Evolutionary conservation across 1,139 yeast species (phyloP).

Genomic region (Pichia sp.): DNA sequence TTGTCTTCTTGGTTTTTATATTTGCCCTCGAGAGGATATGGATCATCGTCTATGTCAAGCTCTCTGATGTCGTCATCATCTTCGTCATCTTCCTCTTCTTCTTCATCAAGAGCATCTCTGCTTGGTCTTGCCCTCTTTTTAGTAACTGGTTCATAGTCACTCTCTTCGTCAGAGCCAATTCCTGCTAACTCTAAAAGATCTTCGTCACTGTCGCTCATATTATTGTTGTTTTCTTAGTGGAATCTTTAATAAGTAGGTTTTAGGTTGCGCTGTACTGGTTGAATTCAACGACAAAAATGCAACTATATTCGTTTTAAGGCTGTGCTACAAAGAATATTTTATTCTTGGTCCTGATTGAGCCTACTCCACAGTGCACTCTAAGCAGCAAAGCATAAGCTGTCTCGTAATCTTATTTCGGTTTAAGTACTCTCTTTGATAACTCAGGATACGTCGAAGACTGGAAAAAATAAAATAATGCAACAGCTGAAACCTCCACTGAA

Average conservation of each 20-base stretch:
- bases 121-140: constrained; percentile 18
- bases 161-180: constrained; percentile 38
- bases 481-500: background rate
- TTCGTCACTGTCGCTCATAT: constrained; percentile 58
- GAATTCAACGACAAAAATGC: no score
- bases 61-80: constrained; percentile 35
- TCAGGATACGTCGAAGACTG: no score
- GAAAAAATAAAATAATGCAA: background rate
- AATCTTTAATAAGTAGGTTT: background rate
- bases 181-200: constrained; percentile 91
- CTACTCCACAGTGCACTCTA: no score
- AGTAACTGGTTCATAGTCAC: constrained; percentile 26
- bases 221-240: background rate
- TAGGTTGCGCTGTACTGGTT: no score
- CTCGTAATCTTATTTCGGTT: no score
- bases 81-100: constrained; percentile 23
- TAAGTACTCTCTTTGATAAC: no score
- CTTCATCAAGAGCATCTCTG: constrained; percentile 23
- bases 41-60: constrained; percentile 44
- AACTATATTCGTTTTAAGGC: no score
- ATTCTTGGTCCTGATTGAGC: no score
- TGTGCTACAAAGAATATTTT: no score
- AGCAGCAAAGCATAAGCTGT: no score
- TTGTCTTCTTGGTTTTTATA: constrained; percentile 80
- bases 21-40: constrained; percentile 91